phyloP scores from a whole-genome alignment of 2,329 filamentous ascomycete genomes.

The Pseudogymnoascus sp. region DNA sequence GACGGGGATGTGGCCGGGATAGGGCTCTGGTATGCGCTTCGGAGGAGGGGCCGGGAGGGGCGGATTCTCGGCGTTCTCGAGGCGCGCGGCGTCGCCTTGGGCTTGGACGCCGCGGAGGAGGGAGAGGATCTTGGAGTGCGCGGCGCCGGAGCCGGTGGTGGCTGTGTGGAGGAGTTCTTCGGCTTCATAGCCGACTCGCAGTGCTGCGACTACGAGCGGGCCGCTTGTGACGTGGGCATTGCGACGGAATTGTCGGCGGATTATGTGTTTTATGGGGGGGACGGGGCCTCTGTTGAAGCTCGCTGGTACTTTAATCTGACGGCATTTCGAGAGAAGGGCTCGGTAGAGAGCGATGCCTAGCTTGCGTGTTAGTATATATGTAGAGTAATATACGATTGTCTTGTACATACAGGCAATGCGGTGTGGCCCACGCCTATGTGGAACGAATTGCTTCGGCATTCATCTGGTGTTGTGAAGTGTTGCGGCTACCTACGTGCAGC shows the following conservation, averaged over 20 bases:
- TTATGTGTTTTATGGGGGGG: slow-evolving; percentile 47
- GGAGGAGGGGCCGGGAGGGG: slow-evolving; percentile 23
- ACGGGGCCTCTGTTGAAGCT: slow-evolving; percentile 31
- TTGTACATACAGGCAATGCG: slow-evolving; percentile 40
- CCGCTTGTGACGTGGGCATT: slow-evolving; percentile 51
- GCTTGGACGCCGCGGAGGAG: slow-evolving; percentile 5
- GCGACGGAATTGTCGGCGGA: slow-evolving; percentile 54
- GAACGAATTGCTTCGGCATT: slow-evolving; percentile 39
- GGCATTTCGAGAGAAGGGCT: slow-evolving; percentile 54
- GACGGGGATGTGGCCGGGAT: slow-evolving; percentile 32
- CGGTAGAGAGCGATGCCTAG: slow-evolving; percentile 64
- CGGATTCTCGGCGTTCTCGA: slow-evolving; percentile 33
- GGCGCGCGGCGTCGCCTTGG: slow-evolving; percentile 18
- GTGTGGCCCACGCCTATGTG: slow-evolving; percentile 41
- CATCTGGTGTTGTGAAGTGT: slow-evolving; percentile 20
- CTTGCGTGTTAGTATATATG: not conserved
- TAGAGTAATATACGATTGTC: not conserved
- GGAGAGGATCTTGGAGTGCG: slow-evolving; percentile 18
- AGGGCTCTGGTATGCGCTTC: slow-evolving; percentile 18
- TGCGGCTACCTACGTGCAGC: not conserved
- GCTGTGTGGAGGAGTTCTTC: slow-evolving; percentile 24
- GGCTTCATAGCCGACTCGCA: slow-evolving; percentile 59
- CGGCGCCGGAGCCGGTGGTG: slow-evolving; percentile 17
- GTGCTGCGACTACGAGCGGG: slow-evolving; percentile 51
- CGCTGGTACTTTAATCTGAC: slow-evolving; percentile 44